Evolutionary conservation across 495 filamentous ascomycete species (phyloP).

Genomic region (Tuber aestivum): DNA sequence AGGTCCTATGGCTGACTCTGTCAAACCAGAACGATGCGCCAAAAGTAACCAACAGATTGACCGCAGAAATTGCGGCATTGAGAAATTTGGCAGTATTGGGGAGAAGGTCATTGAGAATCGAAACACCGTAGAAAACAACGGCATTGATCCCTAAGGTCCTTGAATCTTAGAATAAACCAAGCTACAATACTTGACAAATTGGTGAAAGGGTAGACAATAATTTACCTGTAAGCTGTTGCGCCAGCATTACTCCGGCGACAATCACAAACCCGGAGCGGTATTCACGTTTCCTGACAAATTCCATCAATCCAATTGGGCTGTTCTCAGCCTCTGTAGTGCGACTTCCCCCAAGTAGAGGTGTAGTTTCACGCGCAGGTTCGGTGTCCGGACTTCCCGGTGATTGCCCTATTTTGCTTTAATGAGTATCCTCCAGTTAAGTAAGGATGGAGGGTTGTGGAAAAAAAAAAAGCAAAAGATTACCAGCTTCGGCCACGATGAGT

Average conservation of each 20-base stretch:
- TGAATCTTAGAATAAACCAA: no score
- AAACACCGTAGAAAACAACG: slow-evolving; percentile 96
- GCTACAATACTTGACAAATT: no score
- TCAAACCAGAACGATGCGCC: slow-evolving; percentile 77
- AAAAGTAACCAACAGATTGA: slow-evolving; percentile 79
- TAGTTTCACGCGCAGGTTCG: slow-evolving; percentile 45
- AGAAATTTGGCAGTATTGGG: slow-evolving; percentile 69
- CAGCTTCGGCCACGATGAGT: slow-evolving; percentile 42
- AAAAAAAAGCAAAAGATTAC: no score
- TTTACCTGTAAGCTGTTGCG: slow-evolving; percentile 71
- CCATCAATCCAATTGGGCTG: slow-evolving; percentile 20
- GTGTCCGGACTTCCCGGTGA: neutral
- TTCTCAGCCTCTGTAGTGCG: neutral
- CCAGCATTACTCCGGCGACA: slow-evolving; percentile 83
- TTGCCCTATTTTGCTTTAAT: no score
- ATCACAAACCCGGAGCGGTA: slow-evolving; percentile 74
- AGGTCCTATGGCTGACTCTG: slow-evolving; percentile 74
- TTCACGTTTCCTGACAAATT: slow-evolving; percentile 42
- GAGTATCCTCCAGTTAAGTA: no score
- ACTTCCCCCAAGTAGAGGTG: slow-evolving; percentile 47
- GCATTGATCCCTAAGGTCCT: slow-evolving; percentile 77
- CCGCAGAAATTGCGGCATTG: slow-evolving; percentile 73
- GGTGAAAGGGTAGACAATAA: no score
- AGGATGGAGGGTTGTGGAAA: no score
- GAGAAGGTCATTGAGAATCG: slow-evolving; percentile 68